Evolutionary conservation across 208 protist species (phyloP), one percentile per base, ranked within the genome.

Genomic region (Herpetomonas tarakana): DNA sequence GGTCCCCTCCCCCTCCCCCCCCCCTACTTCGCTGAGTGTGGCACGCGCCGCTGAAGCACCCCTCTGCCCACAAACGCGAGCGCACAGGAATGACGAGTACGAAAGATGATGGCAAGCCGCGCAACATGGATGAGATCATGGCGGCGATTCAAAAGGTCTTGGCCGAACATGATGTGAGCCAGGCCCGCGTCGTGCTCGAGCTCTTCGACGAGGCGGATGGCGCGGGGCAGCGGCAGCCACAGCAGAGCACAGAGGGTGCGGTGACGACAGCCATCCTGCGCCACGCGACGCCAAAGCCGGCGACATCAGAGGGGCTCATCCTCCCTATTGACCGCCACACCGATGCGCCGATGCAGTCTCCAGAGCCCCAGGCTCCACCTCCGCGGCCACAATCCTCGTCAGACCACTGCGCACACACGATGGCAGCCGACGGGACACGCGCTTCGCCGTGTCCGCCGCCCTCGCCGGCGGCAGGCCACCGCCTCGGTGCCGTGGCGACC

Each of bases 141-240:
- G 57, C 54, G 1, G 67, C 76, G 25, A 81, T 92, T 62, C 76
- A 83, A 49, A 38, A 77, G 2, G 68, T 83, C 0, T 69, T 92
- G 28, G 52, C 44, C 18, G 58, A 82, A 54, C 68, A 85, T 47
- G 69, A 76, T 24, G 30, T 90, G 0, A 46, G 35, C 12, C 58
- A 80, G 41, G 83, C 83, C 2, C 78, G 74, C 16, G 80, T 86
- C 16, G 41, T 69, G 0, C 52, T 86, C 24, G 71, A 90, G 29
- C 18, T 90, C 16, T 59, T 63, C 61, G 51, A 45, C 18, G 25
- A 24, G 47, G 22, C 14, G n/a, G 18, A 24, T 26, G 44, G n/a
- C 12, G 7, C 12, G 46, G 12, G 11, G 46, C 18, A 26, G 46
- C 38, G 14, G 18, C 38, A 45, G 21, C 41, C 26, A 52, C 45